Percentiles rank a stretch among this genome's conserved stretches.
Conservation (phyloP, 2,329 filamentous ascomycete genomes). For the Leptodontidium sp. region DNA sequence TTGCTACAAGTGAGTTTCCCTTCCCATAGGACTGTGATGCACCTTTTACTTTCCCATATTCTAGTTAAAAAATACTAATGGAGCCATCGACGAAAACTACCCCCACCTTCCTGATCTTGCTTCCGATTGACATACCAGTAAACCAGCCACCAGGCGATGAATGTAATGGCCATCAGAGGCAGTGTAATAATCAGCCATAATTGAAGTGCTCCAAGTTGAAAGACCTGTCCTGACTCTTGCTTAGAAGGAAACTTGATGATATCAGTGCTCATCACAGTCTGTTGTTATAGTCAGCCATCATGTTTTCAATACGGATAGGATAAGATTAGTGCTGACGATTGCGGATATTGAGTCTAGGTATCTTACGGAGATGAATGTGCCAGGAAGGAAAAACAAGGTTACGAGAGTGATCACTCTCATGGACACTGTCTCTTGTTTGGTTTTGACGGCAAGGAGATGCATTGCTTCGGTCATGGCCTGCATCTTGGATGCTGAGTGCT, state of each 20-base stretch:
- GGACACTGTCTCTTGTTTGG: slow-evolving; percentile 51
- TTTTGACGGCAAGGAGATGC: slow-evolving; percentile 48
- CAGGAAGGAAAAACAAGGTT: slow-evolving; percentile 53
- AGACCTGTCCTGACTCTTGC: not conserved
- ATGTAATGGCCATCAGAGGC: not conserved
- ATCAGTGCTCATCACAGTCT: slow-evolving; percentile 21
- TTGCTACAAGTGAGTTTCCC: too few relatives aligned
- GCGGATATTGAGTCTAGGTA: not conserved
- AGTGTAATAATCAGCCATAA: not conserved
- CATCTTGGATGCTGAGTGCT: slow-evolving; percentile 36
- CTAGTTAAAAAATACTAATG: too few relatives aligned
- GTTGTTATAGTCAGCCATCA: not conserved
- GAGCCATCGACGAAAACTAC: not conserved
- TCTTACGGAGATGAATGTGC: slow-evolving; percentile 53
- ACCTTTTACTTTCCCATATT: too few relatives aligned
- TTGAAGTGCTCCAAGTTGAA: not conserved
- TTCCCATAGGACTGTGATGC: too few relatives aligned
- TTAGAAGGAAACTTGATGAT: slow-evolving; percentile 8
- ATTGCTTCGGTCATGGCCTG: slow-evolving; percentile 43
- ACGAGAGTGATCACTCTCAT: slow-evolving; percentile 54
- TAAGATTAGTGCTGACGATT: not conserved
- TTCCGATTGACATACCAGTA: not conserved
- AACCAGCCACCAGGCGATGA: not conserved
- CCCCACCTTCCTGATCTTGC: not conserved
- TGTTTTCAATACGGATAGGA: not conserved